Evolutionary conservation across 2,329 filamentous ascomycete species (phyloP), one percentile per base, ranked within the genome.

Genomic region (Trichoderma endophyticum): DNA sequence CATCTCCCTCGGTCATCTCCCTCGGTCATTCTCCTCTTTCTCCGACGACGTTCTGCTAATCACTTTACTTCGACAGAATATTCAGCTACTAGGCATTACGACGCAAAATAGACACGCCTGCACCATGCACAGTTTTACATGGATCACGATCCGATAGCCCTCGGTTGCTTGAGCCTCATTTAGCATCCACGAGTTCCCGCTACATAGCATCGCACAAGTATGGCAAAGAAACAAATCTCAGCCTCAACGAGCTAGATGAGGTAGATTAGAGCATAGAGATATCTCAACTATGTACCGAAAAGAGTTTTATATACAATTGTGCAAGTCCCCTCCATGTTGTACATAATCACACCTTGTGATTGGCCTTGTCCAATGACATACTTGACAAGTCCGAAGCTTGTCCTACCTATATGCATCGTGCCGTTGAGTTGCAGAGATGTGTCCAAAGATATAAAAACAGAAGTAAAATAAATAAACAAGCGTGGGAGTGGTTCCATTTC

Each of bases 401-500:
- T 61, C 66, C 28, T 24, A 28, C 15, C 43, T 43, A n/a, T 36
- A 51, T 57, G 26, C 34, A 36, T n/a, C 24, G 39, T 54, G 34
- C 43, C n/a, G 39, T n/a, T 18, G 7, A 61, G 43, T 6, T 59
- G 64, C 32, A 30, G 48, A 67, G 21, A 43, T 59, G 51, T 59
- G 21, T 21, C 39, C 39, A 43, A 69, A 34, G 34, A 69, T 4
- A 48, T 18, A 34, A 68, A 21, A 21, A 15, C 14, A 43, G 9
- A 61, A 68, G n/a, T 8, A 18, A 39, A 57, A 26, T 26, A 65
- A 65, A 56, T 30, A 54, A 28, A 30, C 30, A 65, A 66, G 18
- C 60, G 61, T 32, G 28, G 69, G 69, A 71, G 60, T 71, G 61
- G 51, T 60, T 71, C 51, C 61, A 63, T 65, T 63, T 65, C 57